Evolutionary conservation across 2,329 filamentous ascomycete species (phyloP).

Genomic region (Hortaea werneckii): DNA sequence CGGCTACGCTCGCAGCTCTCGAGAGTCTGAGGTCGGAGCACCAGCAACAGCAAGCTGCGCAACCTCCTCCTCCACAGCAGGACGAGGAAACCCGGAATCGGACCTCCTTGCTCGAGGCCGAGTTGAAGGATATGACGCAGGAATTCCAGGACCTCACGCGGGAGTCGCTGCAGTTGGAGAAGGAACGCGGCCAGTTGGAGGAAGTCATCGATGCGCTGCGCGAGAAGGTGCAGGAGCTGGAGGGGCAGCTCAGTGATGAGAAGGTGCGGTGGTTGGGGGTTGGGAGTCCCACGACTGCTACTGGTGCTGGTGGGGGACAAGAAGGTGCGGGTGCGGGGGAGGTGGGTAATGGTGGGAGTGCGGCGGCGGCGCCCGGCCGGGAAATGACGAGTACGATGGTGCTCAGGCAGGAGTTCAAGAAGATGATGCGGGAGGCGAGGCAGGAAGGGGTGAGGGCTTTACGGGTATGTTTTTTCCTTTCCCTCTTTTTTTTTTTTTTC

Average conservation of each 20-base stretch:
- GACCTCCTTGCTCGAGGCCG: constrained; percentile 46
- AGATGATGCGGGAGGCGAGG: constrained; percentile 67
- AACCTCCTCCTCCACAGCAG: constrained; percentile 14
- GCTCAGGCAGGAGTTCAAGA: constrained; percentile 65
- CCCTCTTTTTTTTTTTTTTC: not conserved
- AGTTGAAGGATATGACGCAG: constrained; percentile 56
- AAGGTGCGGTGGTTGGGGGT: constrained; percentile 56
- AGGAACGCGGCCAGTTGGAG: constrained; percentile 57
- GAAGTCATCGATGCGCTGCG: constrained; percentile 52
- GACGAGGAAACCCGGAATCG: constrained; percentile 6
- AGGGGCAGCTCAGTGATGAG: constrained; percentile 56
- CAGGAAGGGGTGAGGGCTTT: constrained; percentile 54
- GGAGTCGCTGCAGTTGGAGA: constrained; percentile 60
- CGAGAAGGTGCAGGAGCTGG: constrained; percentile 54
- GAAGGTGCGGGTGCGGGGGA: constrained; percentile 11
- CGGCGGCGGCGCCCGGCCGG: constrained; percentile 8
- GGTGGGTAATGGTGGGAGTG: constrained; percentile 21
- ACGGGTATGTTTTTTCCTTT: constrained; percentile 55
- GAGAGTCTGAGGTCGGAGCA: constrained; percentile 21
- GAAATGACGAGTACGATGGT: constrained; percentile 59
- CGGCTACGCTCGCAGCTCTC: not conserved
- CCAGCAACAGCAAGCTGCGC: not conserved
- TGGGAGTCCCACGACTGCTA: constrained; percentile 35
- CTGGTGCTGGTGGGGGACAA: not conserved
- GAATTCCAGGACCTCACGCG: constrained; percentile 64